These are phyloP conservation scores for Escallonia herrerae DNA, from an alignment of 129 eudicot species.

Conservation along the genomic window DNA sequence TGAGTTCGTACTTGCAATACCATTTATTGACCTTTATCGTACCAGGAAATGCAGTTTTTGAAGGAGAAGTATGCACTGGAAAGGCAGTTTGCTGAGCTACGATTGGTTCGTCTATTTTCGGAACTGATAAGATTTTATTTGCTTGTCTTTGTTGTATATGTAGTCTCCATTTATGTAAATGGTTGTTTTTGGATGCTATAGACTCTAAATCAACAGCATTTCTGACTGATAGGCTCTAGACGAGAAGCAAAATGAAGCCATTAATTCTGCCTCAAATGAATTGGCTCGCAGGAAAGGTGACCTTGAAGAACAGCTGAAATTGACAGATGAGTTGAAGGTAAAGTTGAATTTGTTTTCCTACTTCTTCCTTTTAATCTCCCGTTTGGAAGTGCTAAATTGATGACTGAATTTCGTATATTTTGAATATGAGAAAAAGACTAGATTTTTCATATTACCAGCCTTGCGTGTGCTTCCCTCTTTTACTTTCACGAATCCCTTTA, in stretches of 20 bases:
- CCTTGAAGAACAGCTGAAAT: slow-evolving; percentile 70
- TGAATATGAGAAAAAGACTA: too few species aligned
- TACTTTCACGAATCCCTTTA: neutral
- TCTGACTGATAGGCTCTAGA: slow-evolving; percentile 57
- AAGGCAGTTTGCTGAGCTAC: slow-evolving; percentile 79
- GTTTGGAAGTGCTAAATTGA: neutral
- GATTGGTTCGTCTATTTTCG: slow-evolving; percentile 54
- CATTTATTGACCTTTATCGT: slow-evolving; percentile 13
- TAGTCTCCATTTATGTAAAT: neutral
- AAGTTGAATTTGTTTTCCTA: slow-evolving; percentile 3
- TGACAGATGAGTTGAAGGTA: slow-evolving; percentile 83
- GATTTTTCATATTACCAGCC: too few species aligned
- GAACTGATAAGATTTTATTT: slow-evolving; percentile 6
- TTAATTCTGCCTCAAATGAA: slow-evolving; percentile 75
- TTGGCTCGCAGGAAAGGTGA: slow-evolving; percentile 76
- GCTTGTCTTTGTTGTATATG: slow-evolving; percentile 11
- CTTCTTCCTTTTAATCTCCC: slow-evolving; percentile 2
- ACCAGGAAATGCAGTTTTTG: slow-evolving; percentile 78
- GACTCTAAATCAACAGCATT: neutral
- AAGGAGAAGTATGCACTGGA: slow-evolving; percentile 83
- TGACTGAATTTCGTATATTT: too few species aligned
- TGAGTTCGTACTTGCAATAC: slow-evolving; percentile 3
- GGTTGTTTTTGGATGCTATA: slow-evolving; percentile 2
- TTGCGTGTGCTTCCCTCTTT: neutral
- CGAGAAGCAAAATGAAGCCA: slow-evolving; percentile 83